Conservation (phyloP, 225 moss, liverwort and hornwort genomes). For the Rhytidiadelphus loreus region DNA sequence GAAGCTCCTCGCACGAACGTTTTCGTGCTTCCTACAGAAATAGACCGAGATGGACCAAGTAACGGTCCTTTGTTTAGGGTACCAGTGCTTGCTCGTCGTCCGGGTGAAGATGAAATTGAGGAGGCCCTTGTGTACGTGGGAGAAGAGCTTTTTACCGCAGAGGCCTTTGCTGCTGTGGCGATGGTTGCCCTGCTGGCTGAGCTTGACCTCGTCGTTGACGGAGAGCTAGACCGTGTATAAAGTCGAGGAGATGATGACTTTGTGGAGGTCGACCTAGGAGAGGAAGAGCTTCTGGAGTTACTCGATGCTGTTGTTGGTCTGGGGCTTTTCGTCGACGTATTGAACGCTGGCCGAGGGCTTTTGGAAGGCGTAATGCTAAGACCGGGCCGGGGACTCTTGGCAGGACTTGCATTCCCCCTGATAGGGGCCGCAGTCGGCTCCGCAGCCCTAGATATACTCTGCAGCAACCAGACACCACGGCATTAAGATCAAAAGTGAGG, state of each 20-base stretch:
- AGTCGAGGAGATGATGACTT: slow-evolving; percentile 20
- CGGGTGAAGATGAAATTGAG: slow-evolving; percentile 8
- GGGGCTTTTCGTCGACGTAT: slow-evolving; percentile 3
- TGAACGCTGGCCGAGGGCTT: slow-evolving; percentile 4
- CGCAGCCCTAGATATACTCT: background rate
- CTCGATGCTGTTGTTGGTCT: background rate
- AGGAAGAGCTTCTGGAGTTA: slow-evolving; percentile 10
- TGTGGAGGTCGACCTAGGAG: slow-evolving; percentile 14
- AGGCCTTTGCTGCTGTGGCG: slow-evolving; percentile 4
- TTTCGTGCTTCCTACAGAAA: background rate
- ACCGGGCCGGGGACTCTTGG: slow-evolving; percentile 2
- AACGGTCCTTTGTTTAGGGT: background rate
- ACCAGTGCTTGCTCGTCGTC: slow-evolving; percentile 19
- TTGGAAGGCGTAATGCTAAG: background rate
- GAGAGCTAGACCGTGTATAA: slow-evolving; percentile 46
- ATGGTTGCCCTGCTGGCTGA: slow-evolving; percentile 32
- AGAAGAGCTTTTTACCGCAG: background rate
- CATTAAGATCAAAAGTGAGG: background rate
- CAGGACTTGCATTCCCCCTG: slow-evolving; percentile 6
- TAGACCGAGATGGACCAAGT: background rate
- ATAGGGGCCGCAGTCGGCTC: background rate
- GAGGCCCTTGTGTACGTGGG: slow-evolving; percentile 18
- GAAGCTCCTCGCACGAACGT: slow-evolving; percentile 1
- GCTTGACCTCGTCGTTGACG: slow-evolving; percentile 40
- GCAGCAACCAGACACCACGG: background rate